A percentile compares a stretch with the other conserved stretches of the same genome.
Evolutionary conservation across 2,329 filamentous ascomycete species (phyloP).

Genomic region (Cryphonectria radicalis): DNA sequence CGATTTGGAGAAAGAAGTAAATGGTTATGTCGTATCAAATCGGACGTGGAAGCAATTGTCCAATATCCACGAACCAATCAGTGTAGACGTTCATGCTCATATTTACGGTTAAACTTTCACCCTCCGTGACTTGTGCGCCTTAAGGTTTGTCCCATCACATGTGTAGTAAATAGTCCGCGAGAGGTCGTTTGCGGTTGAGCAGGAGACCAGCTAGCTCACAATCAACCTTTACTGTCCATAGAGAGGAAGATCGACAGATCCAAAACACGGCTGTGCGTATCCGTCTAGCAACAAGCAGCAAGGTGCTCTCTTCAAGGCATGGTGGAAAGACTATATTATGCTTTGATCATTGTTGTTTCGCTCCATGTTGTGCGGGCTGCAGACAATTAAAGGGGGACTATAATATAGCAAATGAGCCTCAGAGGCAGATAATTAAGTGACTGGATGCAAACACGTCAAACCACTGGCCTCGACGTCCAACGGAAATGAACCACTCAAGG

Average conservation of each 20-base stretch:
- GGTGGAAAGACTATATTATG: neutral
- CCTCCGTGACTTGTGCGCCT: neutral
- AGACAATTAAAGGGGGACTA: neutral
- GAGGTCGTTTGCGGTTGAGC: neutral
- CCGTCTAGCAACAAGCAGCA: neutral
- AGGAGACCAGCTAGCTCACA: neutral
- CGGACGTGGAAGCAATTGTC: neutral
- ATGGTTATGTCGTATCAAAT: neutral
- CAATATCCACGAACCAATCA: neutral
- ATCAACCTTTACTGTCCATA: neutral
- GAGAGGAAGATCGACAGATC: neutral
- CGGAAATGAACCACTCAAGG: rapidly evolving
- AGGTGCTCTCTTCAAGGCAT: neutral
- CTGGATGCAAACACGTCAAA: neutral
- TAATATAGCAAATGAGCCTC: neutral
- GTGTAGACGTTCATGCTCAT: neutral
- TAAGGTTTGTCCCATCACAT: neutral
- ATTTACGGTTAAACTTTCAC: neutral
- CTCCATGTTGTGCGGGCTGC: neutral
- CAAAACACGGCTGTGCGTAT: neutral
- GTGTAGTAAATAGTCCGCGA: neutral
- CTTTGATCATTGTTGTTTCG: neutral
- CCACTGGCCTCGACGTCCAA: no score
- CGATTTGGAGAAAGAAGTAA: no score
- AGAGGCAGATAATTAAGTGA: neutral